phyloP scores from a whole-genome alignment of 2,329 filamentous ascomycete genomes.

The Endoconidiophora laricicola region DNA sequence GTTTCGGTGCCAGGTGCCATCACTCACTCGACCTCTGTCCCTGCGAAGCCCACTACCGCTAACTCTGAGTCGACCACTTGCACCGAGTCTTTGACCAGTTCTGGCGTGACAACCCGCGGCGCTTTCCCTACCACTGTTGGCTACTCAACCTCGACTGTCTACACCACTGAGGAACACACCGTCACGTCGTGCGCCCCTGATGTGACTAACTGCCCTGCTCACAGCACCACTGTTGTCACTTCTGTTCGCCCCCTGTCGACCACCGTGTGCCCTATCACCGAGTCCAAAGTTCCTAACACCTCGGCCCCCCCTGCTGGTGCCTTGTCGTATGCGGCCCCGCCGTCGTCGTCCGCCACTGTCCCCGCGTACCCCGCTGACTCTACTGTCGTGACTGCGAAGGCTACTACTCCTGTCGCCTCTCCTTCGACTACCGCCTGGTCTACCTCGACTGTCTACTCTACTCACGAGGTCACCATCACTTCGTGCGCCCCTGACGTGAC shows the following conservation, averaged over 20 bases:
- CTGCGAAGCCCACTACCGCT: conserved; percentile 11
- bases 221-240: conserved; percentile 23
- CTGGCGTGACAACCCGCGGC: not conserved
- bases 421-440: conserved; percentile 4
- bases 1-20: conserved; percentile 28
- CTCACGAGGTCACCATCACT: conserved; percentile 17
- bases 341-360: not conserved
- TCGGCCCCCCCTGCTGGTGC: not conserved
- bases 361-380: not conserved
- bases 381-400: not conserved
- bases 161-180: conserved; percentile 30
- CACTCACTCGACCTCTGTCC: conserved; percentile 17
- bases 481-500: conserved; percentile 28
- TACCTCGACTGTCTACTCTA: conserved; percentile 21
- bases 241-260: conserved; percentile 26
- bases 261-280: conserved; percentile 25
- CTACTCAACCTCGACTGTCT: conserved; percentile 23
- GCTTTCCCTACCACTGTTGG: conserved; percentile 3
- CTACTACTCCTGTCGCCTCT: not conserved
- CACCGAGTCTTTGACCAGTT: not conserved
- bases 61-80: not conserved
- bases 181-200: conserved; percentile 36
- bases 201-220: conserved; percentile 24
- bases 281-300: not conserved
- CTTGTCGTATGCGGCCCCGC: not conserved